Evolutionary conservation across 306 rosid genomes (phyloP), one percentile per base, ranked within the genome.

Genomic region (Vachellia pachyceras): DNA sequence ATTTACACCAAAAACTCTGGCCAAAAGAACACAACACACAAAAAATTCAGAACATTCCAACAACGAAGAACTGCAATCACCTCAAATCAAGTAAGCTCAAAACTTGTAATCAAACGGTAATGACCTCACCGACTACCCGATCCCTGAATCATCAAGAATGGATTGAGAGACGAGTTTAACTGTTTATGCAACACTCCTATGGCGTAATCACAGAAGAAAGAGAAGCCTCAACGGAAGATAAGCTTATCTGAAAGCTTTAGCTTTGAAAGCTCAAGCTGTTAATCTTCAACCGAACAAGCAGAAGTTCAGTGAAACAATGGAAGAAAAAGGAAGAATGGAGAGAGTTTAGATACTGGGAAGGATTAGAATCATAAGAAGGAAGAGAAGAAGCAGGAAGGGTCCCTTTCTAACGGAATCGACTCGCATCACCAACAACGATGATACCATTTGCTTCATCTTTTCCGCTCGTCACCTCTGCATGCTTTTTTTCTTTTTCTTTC

Each of bases 311-410:
- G 67, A 55, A 75, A 82, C 45, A 35, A 83, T 42, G 78, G 68
- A 42, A 42, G 33, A n/a, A 10, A 60, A 11, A 15, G 44, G 45
- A 69, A 66, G 61, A 68, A 73, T 52, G 47, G 41, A 64, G 41
- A 75, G n/a, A 63, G 41, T 78, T 77, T 88, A 90, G 82, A 92
- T 87, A 82, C 83, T 71, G 77, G 85, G 97, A 46, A 94, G 92
- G 82, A 91, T 86, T 79, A 91, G 94, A 90, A 92, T 90, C 73
- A 89, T 87, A 76, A 89, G 95, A 17, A 88, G 88, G 74, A 90
- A 85, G 87, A 85, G 90, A 77, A 86, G 88, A 85, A 91, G 95
- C 78, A 88, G 84, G 84, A 85, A 91, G 91, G 88, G 84, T 89
- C 88, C 96, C 82, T 92, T 92, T 92, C 87, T 84, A 82, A 74